These are phyloP conservation scores for Leishmania turanica DNA, from an alignment of 208 protist genomes.

Conservation along the genomic window DNA sequence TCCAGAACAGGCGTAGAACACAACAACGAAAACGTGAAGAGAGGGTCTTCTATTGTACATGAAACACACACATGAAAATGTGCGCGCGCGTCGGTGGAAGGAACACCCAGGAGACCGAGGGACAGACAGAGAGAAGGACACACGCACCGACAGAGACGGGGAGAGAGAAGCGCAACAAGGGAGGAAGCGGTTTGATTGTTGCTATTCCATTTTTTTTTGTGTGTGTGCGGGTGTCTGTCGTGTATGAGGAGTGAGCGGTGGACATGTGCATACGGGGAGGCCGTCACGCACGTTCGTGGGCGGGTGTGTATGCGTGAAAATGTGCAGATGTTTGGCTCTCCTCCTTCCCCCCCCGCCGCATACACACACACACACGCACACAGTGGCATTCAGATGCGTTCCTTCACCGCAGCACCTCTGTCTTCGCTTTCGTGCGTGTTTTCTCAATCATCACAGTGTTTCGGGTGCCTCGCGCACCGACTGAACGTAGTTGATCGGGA, in stretches of 20 bases:
- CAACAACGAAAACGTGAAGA: neutral
- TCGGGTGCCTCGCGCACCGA: slow-evolving; percentile 13
- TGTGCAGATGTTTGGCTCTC: neutral
- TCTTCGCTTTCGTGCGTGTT: neutral
- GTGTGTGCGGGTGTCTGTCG: neutral
- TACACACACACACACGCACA: neutral
- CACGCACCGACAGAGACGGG: neutral
- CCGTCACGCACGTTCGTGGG: neutral
- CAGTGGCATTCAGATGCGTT: neutral
- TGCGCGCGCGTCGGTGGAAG: neutral
- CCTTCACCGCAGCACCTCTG: neutral
- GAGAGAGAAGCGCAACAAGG: neutral
- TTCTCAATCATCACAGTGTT: neutral
- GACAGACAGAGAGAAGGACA: neutral
- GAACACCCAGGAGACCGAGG: neutral
- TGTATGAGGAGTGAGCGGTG: neutral
- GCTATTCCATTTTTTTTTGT: neutral
- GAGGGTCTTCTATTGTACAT: neutral
- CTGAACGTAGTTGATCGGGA: slow-evolving; percentile 90
- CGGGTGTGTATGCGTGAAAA: neutral
- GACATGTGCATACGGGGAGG: neutral
- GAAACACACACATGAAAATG: neutral
- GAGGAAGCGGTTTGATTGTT: too few species aligned
- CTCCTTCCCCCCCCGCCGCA: too few species aligned
- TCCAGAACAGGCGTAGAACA: neutral